Percentiles rank a stretch among this genome's conserved stretches.
Evolutionary conservation across 78 protist species (phyloP).

Genomic region (Dictyostelium purpureum): DNA sequence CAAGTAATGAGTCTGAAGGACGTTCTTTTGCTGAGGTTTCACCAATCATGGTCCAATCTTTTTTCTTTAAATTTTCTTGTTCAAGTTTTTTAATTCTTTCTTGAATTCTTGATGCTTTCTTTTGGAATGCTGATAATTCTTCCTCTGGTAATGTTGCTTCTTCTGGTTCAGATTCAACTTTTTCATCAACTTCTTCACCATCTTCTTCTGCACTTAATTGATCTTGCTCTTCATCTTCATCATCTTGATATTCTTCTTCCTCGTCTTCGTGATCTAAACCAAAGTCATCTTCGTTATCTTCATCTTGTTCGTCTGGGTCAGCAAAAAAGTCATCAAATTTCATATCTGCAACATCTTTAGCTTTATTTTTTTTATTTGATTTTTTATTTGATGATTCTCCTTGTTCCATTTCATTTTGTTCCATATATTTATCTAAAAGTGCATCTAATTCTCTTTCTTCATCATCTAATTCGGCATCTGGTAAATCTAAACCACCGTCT

Average conservation of each 20-base stretch:
- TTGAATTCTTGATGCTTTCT: conserved; percentile 61
- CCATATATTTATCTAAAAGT: conserved; percentile 35
- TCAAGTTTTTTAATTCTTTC: conserved; percentile 45
- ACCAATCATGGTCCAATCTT: conserved; percentile 76
- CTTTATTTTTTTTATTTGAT: neutral
- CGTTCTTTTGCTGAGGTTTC: conserved; percentile 65
- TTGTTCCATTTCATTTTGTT: neutral
- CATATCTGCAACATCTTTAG: conserved; percentile 18
- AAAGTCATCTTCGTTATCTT: conserved; percentile 37
- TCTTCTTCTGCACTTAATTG: neutral
- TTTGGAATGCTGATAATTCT: conserved; percentile 52
- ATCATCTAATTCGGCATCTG: conserved; percentile 63
- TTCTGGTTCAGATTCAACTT: neutral
- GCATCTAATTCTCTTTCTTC: conserved; percentile 9
- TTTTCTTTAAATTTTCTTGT: conserved; percentile 32
- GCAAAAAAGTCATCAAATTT: conserved; percentile 60
- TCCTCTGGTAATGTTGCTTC: conserved; percentile 48
- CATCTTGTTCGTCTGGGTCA: conserved; percentile 13
- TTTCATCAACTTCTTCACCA: neutral
- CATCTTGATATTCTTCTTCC: neutral
- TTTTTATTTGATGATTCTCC: neutral
- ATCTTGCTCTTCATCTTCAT: neutral
- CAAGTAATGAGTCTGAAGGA: conserved; percentile 72
- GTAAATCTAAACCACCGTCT: conserved; percentile 61
- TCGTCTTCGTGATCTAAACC: conserved; percentile 27